phyloP scores from a whole-genome alignment of 1,139 yeast species.

The Kurtzmaniella natalensis region DNA sequence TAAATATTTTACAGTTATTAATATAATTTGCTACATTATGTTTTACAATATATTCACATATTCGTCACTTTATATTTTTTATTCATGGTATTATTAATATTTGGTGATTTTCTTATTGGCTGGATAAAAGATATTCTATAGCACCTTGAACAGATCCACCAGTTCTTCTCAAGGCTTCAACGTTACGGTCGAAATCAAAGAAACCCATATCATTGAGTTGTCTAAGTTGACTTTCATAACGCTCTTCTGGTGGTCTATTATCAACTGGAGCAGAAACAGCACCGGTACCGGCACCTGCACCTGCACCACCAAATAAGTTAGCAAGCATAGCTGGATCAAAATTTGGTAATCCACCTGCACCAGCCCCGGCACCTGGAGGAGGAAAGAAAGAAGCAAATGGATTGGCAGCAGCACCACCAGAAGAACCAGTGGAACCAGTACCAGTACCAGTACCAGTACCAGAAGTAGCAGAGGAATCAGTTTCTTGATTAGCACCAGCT shows the following conservation, averaged over 20 bases:
- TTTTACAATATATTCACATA: too few species aligned
- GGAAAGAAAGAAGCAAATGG: conserved; percentile 51
- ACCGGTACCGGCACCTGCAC: conserved; percentile 21
- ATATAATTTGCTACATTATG: too few species aligned
- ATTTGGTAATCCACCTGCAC: conserved; percentile 25
- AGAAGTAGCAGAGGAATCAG: conserved; percentile 12
- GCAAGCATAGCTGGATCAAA: conserved; percentile 45
- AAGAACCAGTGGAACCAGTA: conserved; percentile 14
- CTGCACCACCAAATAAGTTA: conserved; percentile 34
- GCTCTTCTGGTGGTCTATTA: conserved; percentile 91
- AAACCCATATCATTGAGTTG: conserved; percentile 97
- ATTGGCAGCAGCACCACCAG: conserved; percentile 33
- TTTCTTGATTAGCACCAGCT: conserved; percentile 16
- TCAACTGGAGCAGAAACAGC: conserved; percentile 50
- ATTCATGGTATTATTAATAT: too few species aligned
- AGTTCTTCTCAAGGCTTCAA: conserved; percentile 85
- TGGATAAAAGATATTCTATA: conserved; percentile 69
- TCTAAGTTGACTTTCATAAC: conserved; percentile 83
- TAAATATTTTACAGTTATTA: too few species aligned
- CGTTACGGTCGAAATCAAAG: conserved; percentile 86
- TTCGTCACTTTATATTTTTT: too few species aligned
- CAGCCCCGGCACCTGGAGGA: neutral
- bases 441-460: conserved; percentile 7
- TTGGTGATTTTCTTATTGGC: too few species aligned
- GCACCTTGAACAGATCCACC: conserved; percentile 99